Conservation (phyloP, 352 stramenopile genomes). For the Globisporangium spiculum region DNA sequence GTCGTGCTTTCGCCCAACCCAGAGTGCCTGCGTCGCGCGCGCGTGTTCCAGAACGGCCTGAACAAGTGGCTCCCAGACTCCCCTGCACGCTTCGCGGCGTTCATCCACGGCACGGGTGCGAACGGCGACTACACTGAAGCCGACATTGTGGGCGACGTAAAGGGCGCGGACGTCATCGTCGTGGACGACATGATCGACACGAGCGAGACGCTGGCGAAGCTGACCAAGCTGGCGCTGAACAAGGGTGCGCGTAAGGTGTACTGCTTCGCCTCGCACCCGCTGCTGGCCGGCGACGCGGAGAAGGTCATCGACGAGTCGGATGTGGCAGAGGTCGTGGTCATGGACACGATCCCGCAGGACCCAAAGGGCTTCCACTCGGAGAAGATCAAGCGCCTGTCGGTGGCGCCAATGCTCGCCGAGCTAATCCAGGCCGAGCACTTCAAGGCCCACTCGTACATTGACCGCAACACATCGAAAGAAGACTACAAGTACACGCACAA, state of each 20-base stretch:
- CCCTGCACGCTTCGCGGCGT: slow-evolving; percentile 76
- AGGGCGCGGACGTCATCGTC: slow-evolving; percentile 88
- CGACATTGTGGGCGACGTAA: slow-evolving; percentile 88
- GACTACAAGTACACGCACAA: slow-evolving; percentile 87
- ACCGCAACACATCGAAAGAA: slow-evolving; percentile 78
- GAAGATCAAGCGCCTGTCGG: slow-evolving; percentile 88
- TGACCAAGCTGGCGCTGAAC: slow-evolving; percentile 78
- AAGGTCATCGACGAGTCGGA: slow-evolving; percentile 81
- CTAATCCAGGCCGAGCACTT: slow-evolving; percentile 91
- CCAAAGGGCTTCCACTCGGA: slow-evolving; percentile 57
- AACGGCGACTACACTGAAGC: slow-evolving; percentile 58
- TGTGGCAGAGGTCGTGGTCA: slow-evolving; percentile 86
- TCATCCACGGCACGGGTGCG: slow-evolving; percentile 69
- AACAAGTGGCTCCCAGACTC: slow-evolving; percentile 87
- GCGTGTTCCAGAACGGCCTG: slow-evolving; percentile 83
- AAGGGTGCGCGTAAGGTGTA: slow-evolving; percentile 87
- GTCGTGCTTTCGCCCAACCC: slow-evolving; percentile 90
- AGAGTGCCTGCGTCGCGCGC: slow-evolving; percentile 77
- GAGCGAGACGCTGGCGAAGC: slow-evolving; percentile 73
- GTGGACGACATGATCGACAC: slow-evolving; percentile 93
- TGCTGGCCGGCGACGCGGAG: slow-evolving; percentile 87
- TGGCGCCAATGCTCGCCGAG: slow-evolving; percentile 87
- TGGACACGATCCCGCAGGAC: slow-evolving; percentile 85
- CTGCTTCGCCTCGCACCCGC: slow-evolving; percentile 88
- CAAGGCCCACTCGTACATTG: slow-evolving; percentile 89